These are phyloP conservation scores for Calonectria fujianensis DNA, from an alignment of 2,329 filamentous ascomycete species.

Conservation along the genomic window DNA sequence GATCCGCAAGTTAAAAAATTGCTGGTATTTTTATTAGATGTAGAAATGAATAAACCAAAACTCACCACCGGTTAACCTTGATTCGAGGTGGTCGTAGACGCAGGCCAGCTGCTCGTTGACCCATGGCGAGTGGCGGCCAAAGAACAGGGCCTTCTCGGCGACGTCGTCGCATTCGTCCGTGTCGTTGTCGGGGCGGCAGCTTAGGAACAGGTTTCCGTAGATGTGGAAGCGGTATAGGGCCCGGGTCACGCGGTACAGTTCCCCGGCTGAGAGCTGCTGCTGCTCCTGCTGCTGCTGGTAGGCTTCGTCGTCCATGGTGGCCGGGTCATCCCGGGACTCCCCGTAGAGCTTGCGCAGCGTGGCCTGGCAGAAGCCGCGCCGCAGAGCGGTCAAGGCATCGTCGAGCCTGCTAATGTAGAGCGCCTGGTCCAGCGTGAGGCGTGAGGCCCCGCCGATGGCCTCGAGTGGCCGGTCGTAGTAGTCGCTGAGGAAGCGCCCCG, in stretches of 20 bases:
- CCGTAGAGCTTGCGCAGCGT: constrained; percentile 46
- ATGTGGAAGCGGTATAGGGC: constrained; percentile 52
- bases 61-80: constrained; percentile 47
- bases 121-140: constrained; percentile 48
- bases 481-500: constrained; percentile 41
- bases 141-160: constrained; percentile 48
- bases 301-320: background rate
- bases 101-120: constrained; percentile 52
- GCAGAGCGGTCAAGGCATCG: constrained; percentile 37
- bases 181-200: constrained; percentile 28
- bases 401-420: constrained; percentile 44
- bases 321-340: constrained; percentile 31
- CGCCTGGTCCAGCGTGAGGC: constrained; percentile 43
- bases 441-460: constrained; percentile 32
- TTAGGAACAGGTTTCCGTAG: constrained; percentile 48
- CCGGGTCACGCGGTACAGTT: constrained; percentile 45
- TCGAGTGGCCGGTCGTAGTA: constrained; percentile 41
- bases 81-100: constrained; percentile 49
- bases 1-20: constrained; percentile 32
- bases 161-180: constrained; percentile 5
- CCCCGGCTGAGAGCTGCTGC: constrained; percentile 33
- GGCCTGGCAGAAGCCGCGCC: constrained; percentile 37
- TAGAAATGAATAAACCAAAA: background rate
- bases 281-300: background rate
- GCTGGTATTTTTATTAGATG: background rate